A percentile compares a stretch with the other conserved stretches of the same genome.
These are phyloP conservation scores for Thozetella sp. DNA, from an alignment of 495 filamentous ascomycete genomes.

Conservation along the genomic window DNA sequence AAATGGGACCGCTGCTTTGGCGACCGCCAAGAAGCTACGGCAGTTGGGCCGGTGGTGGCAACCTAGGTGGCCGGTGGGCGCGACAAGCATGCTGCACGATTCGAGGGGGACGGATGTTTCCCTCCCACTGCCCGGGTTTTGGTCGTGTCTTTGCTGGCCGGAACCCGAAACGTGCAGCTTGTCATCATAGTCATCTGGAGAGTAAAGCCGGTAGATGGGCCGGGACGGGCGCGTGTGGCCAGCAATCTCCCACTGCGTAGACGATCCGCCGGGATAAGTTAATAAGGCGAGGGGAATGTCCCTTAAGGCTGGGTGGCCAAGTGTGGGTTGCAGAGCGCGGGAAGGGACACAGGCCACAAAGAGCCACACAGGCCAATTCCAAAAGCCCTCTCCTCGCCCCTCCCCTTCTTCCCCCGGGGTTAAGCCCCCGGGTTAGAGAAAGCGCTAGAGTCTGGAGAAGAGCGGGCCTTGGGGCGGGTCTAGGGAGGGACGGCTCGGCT, in stretches of 20 bases:
- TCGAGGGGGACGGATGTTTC: no score
- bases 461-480: not conserved
- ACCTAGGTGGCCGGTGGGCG: not conserved
- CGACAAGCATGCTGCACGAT: not conserved
- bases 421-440: not conserved
- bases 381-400: no score
- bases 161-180: slow-evolving; percentile 2
- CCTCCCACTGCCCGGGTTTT: not conserved
- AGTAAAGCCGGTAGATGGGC: slow-evolving; percentile 34
- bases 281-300: slow-evolving; percentile 12
- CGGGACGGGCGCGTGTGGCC: slow-evolving; percentile 22
- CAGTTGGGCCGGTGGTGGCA: slow-evolving; percentile 11
- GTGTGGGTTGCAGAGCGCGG: slow-evolving; percentile 3
- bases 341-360: not conserved
- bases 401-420: no score
- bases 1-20: no score
- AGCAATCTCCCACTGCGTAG: slow-evolving; percentile 14
- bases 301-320: slow-evolving; percentile 11
- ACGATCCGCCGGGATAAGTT: not conserved
- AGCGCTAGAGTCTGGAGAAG: slow-evolving; percentile 8
- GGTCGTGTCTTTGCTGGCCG: slow-evolving; percentile 4
- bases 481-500: slow-evolving; percentile 29
- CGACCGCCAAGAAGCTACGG: no score
- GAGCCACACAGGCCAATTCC: not conserved
- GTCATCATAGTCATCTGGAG: slow-evolving; percentile 24